Conservation (phyloP, 2,329 filamentous ascomycete genomes). For the Colletotrichum cuscutae region DNA sequence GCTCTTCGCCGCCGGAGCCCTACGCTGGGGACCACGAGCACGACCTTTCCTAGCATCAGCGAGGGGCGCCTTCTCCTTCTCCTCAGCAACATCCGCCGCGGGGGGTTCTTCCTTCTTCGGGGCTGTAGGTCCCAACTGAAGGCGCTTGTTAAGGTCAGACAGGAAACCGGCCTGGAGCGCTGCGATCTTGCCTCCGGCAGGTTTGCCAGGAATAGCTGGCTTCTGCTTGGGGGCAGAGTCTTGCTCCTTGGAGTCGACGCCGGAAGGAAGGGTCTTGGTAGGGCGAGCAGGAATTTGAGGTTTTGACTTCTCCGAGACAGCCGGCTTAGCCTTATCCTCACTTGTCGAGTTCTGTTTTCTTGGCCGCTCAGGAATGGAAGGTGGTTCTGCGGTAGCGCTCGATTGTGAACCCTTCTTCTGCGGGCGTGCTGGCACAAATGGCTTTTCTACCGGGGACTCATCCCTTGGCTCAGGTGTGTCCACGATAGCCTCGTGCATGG, state of each 20-base stretch:
- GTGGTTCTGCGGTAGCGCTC: slow-evolving; percentile 48
- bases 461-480: slow-evolving; percentile 57
- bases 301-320: slow-evolving; percentile 65
- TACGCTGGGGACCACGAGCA: slow-evolving; percentile 85
- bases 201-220: slow-evolving; percentile 82
- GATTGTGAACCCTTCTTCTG: slow-evolving; percentile 51
- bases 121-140: slow-evolving; percentile 85
- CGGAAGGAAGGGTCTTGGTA: slow-evolving; percentile 56
- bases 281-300: slow-evolving; percentile 71
- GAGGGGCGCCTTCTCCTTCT: slow-evolving; percentile 76
- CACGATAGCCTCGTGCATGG: slow-evolving; percentile 82
- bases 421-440: slow-evolving; percentile 69
- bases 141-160: slow-evolving; percentile 89
- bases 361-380: slow-evolving; percentile 61
- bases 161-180: slow-evolving; percentile 92
- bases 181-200: slow-evolving; percentile 86
- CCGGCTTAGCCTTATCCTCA: slow-evolving; percentile 51
- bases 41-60: slow-evolving; percentile 90
- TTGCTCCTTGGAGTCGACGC: slow-evolving; percentile 54
- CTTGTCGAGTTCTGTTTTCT: slow-evolving; percentile 57
- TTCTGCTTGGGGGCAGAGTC: slow-evolving; percentile 74
- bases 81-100: slow-evolving; percentile 27
- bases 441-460: slow-evolving; percentile 62
- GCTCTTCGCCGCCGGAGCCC: slow-evolving; percentile 67
- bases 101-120: slow-evolving; percentile 60